Evolutionary conservation across 176 grass and related monocot genomes (phyloP), one percentile per base, ranked within the genome.

Genomic region (Rhynchospora breviuscula): DNA sequence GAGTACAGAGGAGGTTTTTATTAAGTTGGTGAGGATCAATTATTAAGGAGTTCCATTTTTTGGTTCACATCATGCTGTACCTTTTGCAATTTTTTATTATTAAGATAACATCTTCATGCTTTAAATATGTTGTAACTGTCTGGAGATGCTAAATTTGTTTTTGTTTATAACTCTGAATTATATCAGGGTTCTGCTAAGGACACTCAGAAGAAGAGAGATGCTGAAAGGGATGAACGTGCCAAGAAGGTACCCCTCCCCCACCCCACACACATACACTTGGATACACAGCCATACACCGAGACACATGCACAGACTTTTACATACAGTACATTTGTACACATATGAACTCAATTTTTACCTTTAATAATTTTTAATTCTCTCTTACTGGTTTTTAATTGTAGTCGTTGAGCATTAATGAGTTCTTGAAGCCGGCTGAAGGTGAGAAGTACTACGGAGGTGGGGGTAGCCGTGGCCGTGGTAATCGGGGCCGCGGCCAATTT

Each of bases 341-440:
- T 18, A n/a, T 23, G 8, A 62, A 23, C 7, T 62, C 18, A 9
- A 62, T 23, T 62, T 19, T 60, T 48, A 48, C 18, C n/a, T 2
- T 3, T 12, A 0, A 17, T 48, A 46, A 67, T 22, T 69, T 46
- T 14, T 46, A 19, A 71, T 65, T 14, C 4, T 11, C 44, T 23
- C 40, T 5, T 73, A 12, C 9, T 73, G 45, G 22, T 69, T 84
- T 60, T 81, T 2, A 7, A 33, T 45, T 79, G 13, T 76, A 97
- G 94, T 87, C 87, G 0, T 6, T 97, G 78, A 97, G 87, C 85
- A 94, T 94, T 79, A 97, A 91, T 0, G 94, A 97, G 81, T 97
- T 97, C 63, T 80, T 97, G 61, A 97, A 97, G 85, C 92, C 90
- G 17, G 85, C 87, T 22, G 90, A 97, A 85, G 92, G 94, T 33